These are phyloP conservation scores for Colletotrichum sp. DNA, from an alignment of 2,329 filamentous ascomycete species.

Conservation along the genomic window DNA sequence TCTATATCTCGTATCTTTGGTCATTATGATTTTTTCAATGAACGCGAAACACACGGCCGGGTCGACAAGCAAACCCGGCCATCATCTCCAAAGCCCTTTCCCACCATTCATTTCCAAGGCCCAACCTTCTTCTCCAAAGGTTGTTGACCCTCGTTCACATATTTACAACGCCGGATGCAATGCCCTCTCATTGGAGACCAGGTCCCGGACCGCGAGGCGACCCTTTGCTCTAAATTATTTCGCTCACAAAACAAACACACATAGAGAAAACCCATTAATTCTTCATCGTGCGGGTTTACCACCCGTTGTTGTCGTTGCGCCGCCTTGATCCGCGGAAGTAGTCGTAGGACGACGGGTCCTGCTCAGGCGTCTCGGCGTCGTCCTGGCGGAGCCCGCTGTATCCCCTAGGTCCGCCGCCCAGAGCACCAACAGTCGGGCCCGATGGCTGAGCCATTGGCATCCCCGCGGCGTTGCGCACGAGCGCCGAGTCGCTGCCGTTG, in stretches of 20 bases:
- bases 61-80: not conserved
- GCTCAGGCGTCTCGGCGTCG: conserved; percentile 42
- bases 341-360: conserved; percentile 58
- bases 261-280: not conserved
- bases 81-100: not conserved
- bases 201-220: not conserved
- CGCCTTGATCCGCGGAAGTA: conserved; percentile 54
- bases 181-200: conserved; percentile 1
- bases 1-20: conserved; percentile 21
- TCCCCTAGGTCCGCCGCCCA: conserved; percentile 63
- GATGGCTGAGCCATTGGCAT: conserved; percentile 50
- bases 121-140: not conserved
- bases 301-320: conserved; percentile 44
- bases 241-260: conserved; percentile 1
- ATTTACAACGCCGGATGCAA: conserved; percentile 16
- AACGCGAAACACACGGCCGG: not conserved
- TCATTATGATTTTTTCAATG: conserved; percentile 11
- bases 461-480: conserved; percentile 58
- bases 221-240: conserved; percentile 1
- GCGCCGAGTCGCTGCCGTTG: conserved; percentile 58
- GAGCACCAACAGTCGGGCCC: conserved; percentile 52
- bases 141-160: not conserved
- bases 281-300: conserved; percentile 28
- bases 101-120: not conserved
- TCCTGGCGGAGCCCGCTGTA: conserved; percentile 64